Percentiles rank a stretch among this genome's conserved stretches.
Conservation (phyloP, 805 yeast species). For the Barnettozyma wickerhamii region DNA sequence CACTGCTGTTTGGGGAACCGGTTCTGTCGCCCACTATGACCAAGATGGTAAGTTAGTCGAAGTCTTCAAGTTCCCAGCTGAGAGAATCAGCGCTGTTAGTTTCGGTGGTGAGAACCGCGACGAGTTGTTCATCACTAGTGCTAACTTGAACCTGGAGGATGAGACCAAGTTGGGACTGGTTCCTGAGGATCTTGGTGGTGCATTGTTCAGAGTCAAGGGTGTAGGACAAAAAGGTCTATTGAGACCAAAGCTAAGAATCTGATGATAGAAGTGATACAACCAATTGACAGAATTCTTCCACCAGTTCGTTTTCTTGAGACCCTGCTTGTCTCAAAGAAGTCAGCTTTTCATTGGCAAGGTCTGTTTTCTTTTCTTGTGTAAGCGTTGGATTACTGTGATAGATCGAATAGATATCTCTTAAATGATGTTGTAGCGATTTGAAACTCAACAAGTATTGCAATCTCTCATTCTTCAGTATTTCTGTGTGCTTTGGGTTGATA, state of each 20-base stretch:
- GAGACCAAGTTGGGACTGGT: constrained; percentile 26
- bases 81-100: constrained; percentile 60
- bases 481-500: constrained; percentile 17
- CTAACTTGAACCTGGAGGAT: constrained; percentile 44
- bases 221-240: constrained; percentile 31
- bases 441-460: constrained; percentile 44
- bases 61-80: constrained; percentile 52
- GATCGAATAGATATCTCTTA: constrained; percentile 44
- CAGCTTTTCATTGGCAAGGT: constrained; percentile 58
- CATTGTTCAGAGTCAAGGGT: constrained; percentile 44
- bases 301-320: constrained; percentile 55
- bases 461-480: constrained; percentile 36
- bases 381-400: constrained; percentile 43
- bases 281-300: constrained; percentile 60
- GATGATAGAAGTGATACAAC: constrained; percentile 15
- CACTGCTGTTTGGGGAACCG: constrained; percentile 63
- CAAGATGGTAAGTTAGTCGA: constrained; percentile 45
- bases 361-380: constrained; percentile 52
- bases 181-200: constrained; percentile 57
- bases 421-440: constrained; percentile 53
- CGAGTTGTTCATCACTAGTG: constrained; percentile 67
- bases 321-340: constrained; percentile 62
- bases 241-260: constrained; percentile 19
- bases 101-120: constrained; percentile 36
- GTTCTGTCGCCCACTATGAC: constrained; percentile 50